Conservation (phyloP, 768 basidiomycete genomes). For the Boletus rufocinnamomeus region DNA sequence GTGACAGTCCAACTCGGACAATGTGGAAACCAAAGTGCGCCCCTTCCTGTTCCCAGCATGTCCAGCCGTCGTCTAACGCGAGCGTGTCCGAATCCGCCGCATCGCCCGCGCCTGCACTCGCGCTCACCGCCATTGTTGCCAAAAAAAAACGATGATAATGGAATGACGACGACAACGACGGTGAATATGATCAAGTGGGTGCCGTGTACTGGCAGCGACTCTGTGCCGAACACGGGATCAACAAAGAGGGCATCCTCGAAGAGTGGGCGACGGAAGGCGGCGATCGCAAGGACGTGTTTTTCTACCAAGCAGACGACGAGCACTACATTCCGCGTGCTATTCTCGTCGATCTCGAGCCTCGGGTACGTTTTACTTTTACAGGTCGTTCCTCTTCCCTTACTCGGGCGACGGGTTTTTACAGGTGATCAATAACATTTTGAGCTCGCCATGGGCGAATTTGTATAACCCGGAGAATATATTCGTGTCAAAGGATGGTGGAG, state of each 20-base stretch:
- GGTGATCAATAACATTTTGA: conserved; percentile 96
- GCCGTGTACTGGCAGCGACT: conserved; percentile 98
- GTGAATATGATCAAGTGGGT: conserved; percentile 61
- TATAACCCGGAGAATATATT: conserved; percentile 99
- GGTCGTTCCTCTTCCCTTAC: not conserved
- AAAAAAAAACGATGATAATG: not conserved
- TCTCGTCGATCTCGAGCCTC: conserved; percentile 92
- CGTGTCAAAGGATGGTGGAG: conserved; percentile 95
- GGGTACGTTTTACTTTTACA: conserved; percentile 57
- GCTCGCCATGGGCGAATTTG: conserved; percentile 78
- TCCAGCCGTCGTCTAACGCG: conserved; percentile 7
- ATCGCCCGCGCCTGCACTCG: not conserved
- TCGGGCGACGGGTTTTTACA: too few relatives aligned
- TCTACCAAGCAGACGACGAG: conserved; percentile 99
- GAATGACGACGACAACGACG: not conserved
- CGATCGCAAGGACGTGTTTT: conserved; percentile 98
- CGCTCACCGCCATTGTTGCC: too few relatives aligned
- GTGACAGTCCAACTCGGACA: conserved; percentile 87
- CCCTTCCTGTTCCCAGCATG: conserved; percentile 2
- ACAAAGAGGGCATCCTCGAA: conserved; percentile 91
- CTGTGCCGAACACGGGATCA: conserved; percentile 98
- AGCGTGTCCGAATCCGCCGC: not conserved
- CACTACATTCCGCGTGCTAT: conserved; percentile 98
- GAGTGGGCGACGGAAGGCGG: conserved; percentile 96
- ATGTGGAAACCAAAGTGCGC: conserved; percentile 88